Base-by-base conservation (phyloP, 1,284 basidiomycete species). In the Ustilago bromivora region DNA sequence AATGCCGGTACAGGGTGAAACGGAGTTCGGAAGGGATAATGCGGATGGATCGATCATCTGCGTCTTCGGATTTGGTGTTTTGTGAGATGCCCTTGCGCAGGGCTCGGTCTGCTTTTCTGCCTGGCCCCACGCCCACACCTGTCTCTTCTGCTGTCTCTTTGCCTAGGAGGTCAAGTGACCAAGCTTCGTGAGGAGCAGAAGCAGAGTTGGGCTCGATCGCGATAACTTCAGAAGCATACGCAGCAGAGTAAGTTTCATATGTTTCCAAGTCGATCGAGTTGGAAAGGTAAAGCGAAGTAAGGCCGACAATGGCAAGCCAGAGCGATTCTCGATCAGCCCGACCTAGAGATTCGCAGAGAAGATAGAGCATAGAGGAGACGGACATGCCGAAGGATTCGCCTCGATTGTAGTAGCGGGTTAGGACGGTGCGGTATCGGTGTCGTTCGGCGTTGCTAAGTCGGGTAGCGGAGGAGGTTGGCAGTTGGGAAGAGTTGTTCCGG, bases 1-100 rank as follows among this genome's bases (percentile, higher is more conserved):
- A 99, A 87, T 99, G 97, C 60, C 96, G 90, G 86, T 97, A 96
- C 56, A 99, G 89, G 87, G 92, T 95, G 86, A 99, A 99, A 12
- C 97, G 74, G 2, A 85, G 72, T 57, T 85, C 84, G 11, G 76
- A 55, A 2, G 69, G 57, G 23, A 78, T 43, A 41, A 85, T 76
- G 15, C 84, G 81, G 32, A 85, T 82, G 3, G 77, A 55, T 4
- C 60, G 61, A 57, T 85, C 84, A 60, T 85, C 84, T 1, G 84
- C 81, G 31, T 78, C 71, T 40, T 75, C 71, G 10, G 74, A 63
- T 38, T 70, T 73, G 23, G 57, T 63, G 47, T 71, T 75, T 23
- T 59, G 47, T 3, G 63, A 57, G 31, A 72, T 72, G 1, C 55
- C 65, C 3, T 28, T 40, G 3, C 61, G 61, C 6, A 66, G 28